These are phyloP conservation scores for Panicum virgatum DNA, from an alignment of 202 grass and related monocot species.

Conservation along the genomic window DNA sequence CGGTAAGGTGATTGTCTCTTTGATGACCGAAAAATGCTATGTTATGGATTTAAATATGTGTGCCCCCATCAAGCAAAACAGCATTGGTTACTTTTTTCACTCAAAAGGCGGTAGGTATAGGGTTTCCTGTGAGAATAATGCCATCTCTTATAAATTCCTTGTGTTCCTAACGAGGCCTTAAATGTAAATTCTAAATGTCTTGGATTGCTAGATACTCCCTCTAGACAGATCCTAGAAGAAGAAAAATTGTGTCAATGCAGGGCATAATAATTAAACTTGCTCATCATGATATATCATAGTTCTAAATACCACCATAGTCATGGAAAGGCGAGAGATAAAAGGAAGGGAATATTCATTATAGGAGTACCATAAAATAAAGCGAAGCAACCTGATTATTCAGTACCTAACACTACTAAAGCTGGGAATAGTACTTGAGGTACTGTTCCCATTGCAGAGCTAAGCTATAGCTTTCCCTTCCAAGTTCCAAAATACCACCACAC, in stretches of 20 bases:
- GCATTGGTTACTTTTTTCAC: not conserved
- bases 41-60: not conserved
- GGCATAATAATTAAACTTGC: not conserved
- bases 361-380: not conserved
- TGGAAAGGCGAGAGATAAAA: not conserved
- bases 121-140: not conserved
- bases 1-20: too few species aligned
- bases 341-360: not conserved
- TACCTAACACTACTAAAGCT: conserved; percentile 5
- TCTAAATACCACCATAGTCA: not conserved
- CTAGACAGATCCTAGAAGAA: not conserved
- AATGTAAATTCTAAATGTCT: not conserved
- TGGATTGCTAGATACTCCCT: not conserved
- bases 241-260: not conserved
- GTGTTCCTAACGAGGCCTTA: not conserved
- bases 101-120: not conserved
- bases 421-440: not conserved
- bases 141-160: not conserved
- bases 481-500: conserved; percentile 32
- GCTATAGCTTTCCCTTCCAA: conserved; percentile 6
- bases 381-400: conserved; percentile 13
- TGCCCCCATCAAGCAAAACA: not conserved
- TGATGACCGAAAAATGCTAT: too few species aligned
- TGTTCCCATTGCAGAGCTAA: conserved; percentile 17
- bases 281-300: not conserved